Evolutionary conservation across 257 asterid species (phyloP), one percentile per base, ranked within the genome.

Genomic region (Jasminum sambac): DNA sequence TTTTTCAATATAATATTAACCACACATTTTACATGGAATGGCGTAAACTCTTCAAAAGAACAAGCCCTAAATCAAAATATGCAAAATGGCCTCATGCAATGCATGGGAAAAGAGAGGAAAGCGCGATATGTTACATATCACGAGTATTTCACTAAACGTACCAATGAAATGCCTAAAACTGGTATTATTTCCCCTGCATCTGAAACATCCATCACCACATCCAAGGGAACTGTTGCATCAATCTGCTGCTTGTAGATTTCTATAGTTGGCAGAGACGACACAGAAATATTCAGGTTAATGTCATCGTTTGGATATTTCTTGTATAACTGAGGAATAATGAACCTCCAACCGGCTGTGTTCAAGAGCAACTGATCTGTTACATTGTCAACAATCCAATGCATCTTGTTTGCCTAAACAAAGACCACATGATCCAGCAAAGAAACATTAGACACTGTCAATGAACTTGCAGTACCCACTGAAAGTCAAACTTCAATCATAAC

Each of bases 341-440:
- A 89, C 72, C 88, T 91, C 96, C 98, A 95, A 64, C 80, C 89
- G 69, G 96, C 90, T 46, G 98, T 95, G 87, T 91, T 95, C 83
- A 95, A 63, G 72, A 89, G 81, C 69, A 80, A 70, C 63, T 84
- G 84, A 72, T 88, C 90, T n/a, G 96, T 88, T 43, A 82, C 76
- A 71, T 91, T 79, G 70, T 88, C 92, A 30, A 95, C 88, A 43
- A 82, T 66, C 93, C 96, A 86, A 30, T 84, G 90, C 95, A 95
- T 77, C 74, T 85, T 84, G 72, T 70, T 78, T 24, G 96, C 96
- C 99, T 91, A 79, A 80, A 48, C 46, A 71, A 68, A 76, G 69
- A 60, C 73, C 46, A 50, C 11, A 26, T 2, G 59, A 67, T 71
- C 64, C 46, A 76, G 72, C 69, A 50, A 67, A 23, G 25, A 69